Conservation (phyloP, 805 yeast species). For the Nakazawaea laoshanensis region DNA sequence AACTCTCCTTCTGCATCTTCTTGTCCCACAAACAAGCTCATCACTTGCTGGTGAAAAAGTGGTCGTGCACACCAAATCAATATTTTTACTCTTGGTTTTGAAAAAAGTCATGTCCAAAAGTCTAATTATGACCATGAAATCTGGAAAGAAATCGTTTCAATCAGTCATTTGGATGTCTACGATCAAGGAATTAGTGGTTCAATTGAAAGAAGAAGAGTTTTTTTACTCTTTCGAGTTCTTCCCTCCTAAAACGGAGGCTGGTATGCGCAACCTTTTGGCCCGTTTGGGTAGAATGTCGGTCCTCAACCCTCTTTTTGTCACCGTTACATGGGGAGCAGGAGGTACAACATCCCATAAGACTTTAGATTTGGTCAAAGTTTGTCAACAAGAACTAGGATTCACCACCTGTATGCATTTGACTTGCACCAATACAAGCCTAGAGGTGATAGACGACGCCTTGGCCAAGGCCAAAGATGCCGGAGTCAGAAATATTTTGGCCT, state of each 20-base stretch:
- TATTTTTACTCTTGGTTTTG: no score
- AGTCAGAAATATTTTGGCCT: constrained; percentile 79
- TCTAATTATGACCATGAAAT: no score
- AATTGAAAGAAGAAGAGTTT: constrained; percentile 40
- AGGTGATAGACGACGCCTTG: constrained; percentile 73
- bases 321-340: constrained; percentile 99
- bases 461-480: constrained; percentile 65
- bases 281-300: constrained; percentile 86
- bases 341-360: constrained; percentile 89
- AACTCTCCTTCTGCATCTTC: no score
- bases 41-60: no score
- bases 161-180: no score
- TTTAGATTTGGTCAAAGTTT: constrained; percentile 69
- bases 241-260: constrained; percentile 92
- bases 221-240: constrained; percentile 90
- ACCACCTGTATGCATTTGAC: constrained; percentile 93
- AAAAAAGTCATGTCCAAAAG: no score
- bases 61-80: no score
- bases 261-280: constrained; percentile 74
- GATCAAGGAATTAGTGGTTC: constrained; percentile 42
- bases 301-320: constrained; percentile 80
- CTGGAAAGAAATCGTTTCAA: no score
- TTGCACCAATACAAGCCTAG: constrained; percentile 84
- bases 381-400: constrained; percentile 67
- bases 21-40: no score